Evolutionary conservation across 495 filamentous ascomycete genomes (phyloP).

Genomic region (Tuber brumale): DNA sequence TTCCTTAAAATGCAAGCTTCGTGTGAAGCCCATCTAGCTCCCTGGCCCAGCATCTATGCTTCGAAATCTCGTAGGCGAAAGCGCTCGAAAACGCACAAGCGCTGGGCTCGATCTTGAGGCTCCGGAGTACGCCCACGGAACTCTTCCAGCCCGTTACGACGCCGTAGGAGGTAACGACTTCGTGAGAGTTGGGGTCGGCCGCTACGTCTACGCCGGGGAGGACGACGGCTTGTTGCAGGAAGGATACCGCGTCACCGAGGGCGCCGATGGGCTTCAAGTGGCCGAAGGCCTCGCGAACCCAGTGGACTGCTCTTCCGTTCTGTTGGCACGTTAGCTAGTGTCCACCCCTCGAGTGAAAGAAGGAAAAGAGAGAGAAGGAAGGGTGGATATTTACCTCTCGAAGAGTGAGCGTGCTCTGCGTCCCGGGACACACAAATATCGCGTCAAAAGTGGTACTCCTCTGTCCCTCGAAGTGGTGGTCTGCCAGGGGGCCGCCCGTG

Average conservation of each 20-base stretch:
- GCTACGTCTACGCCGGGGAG: conserved; percentile 36
- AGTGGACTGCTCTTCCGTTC: conserved; percentile 73
- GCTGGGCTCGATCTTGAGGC: conserved; percentile 55
- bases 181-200: conserved; percentile 40
- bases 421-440: conserved; percentile 70
- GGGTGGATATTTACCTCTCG: conserved; percentile 8
- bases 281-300: conserved; percentile 80
- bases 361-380: no score
- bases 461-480: conserved; percentile 77
- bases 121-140: conserved; percentile 51
- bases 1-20: conserved; percentile 39
- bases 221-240: conserved; percentile 44
- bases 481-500: conserved; percentile 55
- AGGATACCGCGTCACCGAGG: conserved; percentile 63
- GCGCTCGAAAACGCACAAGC: conserved; percentile 40
- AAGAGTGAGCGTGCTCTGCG: conserved; percentile 54
- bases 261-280: conserved; percentile 85
- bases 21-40: conserved; percentile 36
- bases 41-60: conserved; percentile 40
- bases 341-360: background rate
- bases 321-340: conserved; percentile 38
- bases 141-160: conserved; percentile 56
- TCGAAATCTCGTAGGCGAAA: conserved; percentile 35
- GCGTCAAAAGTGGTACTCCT: conserved; percentile 83
- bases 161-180: conserved; percentile 61